Evolutionary conservation across 1,284 basidiomycete genomes (phyloP), one percentile per base, ranked within the genome.

Genomic region (Sphaerobolus stellatus): DNA sequence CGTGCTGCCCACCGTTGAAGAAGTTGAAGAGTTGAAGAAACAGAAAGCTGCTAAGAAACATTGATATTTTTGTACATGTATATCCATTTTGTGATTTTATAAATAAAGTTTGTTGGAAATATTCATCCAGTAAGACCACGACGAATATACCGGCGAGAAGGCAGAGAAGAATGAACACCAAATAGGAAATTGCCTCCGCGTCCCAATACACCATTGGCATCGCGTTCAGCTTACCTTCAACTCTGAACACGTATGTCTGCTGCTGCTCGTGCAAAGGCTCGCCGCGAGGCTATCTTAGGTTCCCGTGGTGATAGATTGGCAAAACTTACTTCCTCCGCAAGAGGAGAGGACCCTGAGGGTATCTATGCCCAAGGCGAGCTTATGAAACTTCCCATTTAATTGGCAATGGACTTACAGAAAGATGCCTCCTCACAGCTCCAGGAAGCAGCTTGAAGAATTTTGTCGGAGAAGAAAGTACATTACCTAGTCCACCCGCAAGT

Each of bases 321-420:
- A 36, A 89, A 84, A 65, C 77, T 90, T 48, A 88, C 88, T 5
- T 84, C 83, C 4, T 84, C 84, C 5, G 88, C 86, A 20, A 74
- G 88, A 50, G 87, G 88, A 30, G 86, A 88, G 54, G 86, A 88
- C 57, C 53, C 53, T 29, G 80, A 77, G 4, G 73, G 81, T 5
- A 75, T 76, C n/a, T 86, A 81, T 63, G 66, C 78, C 56, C 76
- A 77, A 60, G 74, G 85, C 85, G 30, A 50, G 50, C 53, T 56
- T 57, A 75, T 64, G 28, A 20, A 38, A 50, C 22, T 45, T 33
- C 13, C 36, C 14, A 54, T 22, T 25, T 56, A 30, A 44, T 38
- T 52, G n/a, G n/a, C n/a, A n/a, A n/a, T n/a, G n/a, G n/a, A n/a
- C n/a, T n/a, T n/a, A n/a, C n/a, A n/a, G n/a, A n/a, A n/a, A n/a